Base-by-base conservation (phyloP, 1,139 yeast species). In the Candida tunisiensis region DNA sequence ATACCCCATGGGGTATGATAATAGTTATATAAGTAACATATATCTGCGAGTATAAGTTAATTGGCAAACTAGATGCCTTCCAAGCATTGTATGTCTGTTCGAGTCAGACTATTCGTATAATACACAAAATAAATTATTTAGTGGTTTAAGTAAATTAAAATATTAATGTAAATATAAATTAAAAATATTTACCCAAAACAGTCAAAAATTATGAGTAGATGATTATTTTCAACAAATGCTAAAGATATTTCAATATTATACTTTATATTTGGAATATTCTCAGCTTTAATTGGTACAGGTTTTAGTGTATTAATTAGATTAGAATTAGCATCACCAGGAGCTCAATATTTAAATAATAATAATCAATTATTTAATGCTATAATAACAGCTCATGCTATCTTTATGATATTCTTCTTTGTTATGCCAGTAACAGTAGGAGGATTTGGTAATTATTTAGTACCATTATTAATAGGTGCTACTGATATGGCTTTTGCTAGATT, bases 201-300 rank as follows among this genome's bases (percentile, higher is more conserved):
- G 25, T 19, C 15, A 19, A 13, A 23, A 20, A 25, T 27, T 21
- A 26, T 29, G 28, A 20, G 22, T 17, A 22, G 26, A 29, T 34
- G 38, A 34, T 32, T 34, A 30, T 34, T 30, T 28, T 26, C 31
- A 26, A 34, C 38, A 13, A 34, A 34, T 25, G 31, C 34, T 28
- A 34, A 34, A 26, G 35, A 34, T 20, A 34, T 34, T 25, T 35
- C 37, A 13, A 34, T 34, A 21, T 31, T 34, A 26, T 34, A 34
- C 31, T 28, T 32, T 23, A 31, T 34, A 27, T 34, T 33, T 26
- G 36, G 37, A 20, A 21, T 33, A 31, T 34, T 34, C 20, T 24
- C 37, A 22, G 38, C 36, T 16, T 34, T 34, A 33, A 25, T 34
- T 23, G 38, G 38, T 17, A 29, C 36, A 20, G 30, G 30, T 15